Percentiles rank a stretch among this genome's conserved stretches.
These are phyloP conservation scores for Xylariaceae sp. DNA, from an alignment of 2,329 filamentous ascomycete species.

Conservation along the genomic window DNA sequence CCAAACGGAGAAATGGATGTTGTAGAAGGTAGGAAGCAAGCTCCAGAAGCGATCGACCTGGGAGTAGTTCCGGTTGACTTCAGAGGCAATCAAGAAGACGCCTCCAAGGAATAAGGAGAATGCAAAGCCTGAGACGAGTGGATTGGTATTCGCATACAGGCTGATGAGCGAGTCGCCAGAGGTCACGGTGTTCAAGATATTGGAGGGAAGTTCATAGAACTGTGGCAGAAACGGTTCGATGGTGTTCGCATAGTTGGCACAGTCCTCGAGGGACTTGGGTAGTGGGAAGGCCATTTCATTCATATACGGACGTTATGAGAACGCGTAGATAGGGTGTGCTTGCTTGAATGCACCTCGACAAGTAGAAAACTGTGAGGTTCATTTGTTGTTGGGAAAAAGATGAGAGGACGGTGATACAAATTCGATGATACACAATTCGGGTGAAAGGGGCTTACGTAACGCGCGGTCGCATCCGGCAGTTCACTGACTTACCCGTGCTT, in stretches of 20 bases:
- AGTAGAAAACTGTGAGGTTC: not conserved
- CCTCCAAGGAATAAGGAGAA: constrained; percentile 66
- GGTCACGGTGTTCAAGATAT: constrained; percentile 54
- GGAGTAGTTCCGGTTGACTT: constrained; percentile 92
- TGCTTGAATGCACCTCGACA: not conserved
- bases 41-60: constrained; percentile 94
- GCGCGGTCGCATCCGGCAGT: too few relatives aligned
- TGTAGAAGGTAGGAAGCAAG: constrained; percentile 79
- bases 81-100: constrained; percentile 69
- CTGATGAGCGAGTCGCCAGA: constrained; percentile 58
- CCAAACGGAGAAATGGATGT: constrained; percentile 79
- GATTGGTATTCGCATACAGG: constrained; percentile 81
- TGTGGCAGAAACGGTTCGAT: constrained; percentile 70
- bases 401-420: not conserved
- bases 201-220: constrained; percentile 63
- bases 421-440: not conserved
- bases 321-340: not conserved
- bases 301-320: not conserved
- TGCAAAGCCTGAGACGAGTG: constrained; percentile 68
- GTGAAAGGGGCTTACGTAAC: not conserved
- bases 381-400: not conserved
- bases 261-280: constrained; percentile 67
- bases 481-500: not conserved
- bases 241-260: constrained; percentile 67
- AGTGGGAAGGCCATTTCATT: constrained; percentile 62